phyloP scores from a whole-genome alignment of 495 filamentous ascomycete genomes.

The Xylaria bambusicola region DNA sequence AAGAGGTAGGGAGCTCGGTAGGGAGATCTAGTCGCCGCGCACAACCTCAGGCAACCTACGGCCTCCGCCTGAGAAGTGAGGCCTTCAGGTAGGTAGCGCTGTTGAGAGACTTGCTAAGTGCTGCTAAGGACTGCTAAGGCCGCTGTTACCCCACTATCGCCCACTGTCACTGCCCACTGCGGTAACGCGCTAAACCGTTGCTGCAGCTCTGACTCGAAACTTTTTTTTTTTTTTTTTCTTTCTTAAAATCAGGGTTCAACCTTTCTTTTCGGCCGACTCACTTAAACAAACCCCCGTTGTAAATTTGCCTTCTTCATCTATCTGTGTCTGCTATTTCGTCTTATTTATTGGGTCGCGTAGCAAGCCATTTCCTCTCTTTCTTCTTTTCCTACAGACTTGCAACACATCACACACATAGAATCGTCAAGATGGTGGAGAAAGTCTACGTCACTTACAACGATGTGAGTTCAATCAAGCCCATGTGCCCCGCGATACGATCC shows the following conservation, averaged over 20 bases:
- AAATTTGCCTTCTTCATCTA: background rate
- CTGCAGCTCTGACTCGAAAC: slow-evolving; percentile 2
- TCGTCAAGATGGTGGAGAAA: slow-evolving; percentile 74
- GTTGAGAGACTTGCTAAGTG: too few relatives aligned
- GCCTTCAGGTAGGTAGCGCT: too few relatives aligned
- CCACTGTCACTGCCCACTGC: background rate
- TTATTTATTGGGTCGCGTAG: too few relatives aligned
- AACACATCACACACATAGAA: slow-evolving; percentile 19
- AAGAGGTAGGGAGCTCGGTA: too few relatives aligned
- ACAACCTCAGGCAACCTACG: too few relatives aligned
- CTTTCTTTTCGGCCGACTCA: slow-evolving; percentile 1
- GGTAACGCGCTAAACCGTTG: slow-evolving; percentile 1
- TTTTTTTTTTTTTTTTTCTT: slow-evolving; percentile 18
- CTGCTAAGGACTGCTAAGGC: background rate
- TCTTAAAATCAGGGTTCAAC: slow-evolving; percentile 18
- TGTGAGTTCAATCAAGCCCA: slow-evolving; percentile 51
- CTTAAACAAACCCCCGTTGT: background rate
- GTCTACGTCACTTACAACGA: slow-evolving; percentile 95
- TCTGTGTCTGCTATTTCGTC: background rate
- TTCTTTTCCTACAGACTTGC: background rate
- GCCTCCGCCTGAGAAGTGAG: too few relatives aligned
- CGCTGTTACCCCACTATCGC: background rate
- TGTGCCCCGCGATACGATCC: slow-evolving; percentile 12
- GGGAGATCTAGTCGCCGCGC: too few relatives aligned
- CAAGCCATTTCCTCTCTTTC: background rate